Evolutionary conservation across 768 basidiomycete species (phyloP).

Genomic region (Boletus fagicola): DNA sequence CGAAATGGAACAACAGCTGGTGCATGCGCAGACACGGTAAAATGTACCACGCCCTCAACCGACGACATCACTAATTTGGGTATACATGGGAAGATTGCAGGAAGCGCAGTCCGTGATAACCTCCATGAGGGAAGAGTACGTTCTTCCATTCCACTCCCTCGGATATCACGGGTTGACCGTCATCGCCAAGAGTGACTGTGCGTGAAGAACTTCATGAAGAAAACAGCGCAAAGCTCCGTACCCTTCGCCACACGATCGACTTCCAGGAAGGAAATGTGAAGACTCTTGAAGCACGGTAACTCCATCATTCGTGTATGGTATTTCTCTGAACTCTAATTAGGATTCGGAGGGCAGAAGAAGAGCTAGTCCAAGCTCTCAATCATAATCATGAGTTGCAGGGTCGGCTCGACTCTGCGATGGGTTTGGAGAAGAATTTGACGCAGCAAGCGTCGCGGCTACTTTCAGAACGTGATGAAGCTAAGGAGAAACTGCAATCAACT

Average conservation of each 20-base stretch:
- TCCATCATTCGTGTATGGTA: neutral
- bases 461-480: conserved; percentile 26
- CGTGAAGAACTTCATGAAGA: conserved; percentile 26
- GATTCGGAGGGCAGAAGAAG: conserved; percentile 20
- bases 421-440: conserved; percentile 23
- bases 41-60: neutral
- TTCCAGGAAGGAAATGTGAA: conserved; percentile 32
- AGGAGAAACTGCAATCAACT: conserved; percentile 9
- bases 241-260: conserved; percentile 30
- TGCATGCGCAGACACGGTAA: conserved; percentile 25
- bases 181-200: conserved; percentile 22
- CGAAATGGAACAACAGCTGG: conserved; percentile 30
- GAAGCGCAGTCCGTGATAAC: conserved; percentile 26
- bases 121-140: conserved; percentile 33
- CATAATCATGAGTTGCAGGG: conserved; percentile 28
- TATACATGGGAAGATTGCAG: conserved; percentile 21
- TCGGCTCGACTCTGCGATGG: conserved; percentile 26
- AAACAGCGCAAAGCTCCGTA: conserved; percentile 25
- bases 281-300: conserved; percentile 28
- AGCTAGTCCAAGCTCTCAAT: conserved; percentile 17
- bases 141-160: conserved; percentile 22
- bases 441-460: conserved; percentile 27
- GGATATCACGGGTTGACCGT: conserved; percentile 12
- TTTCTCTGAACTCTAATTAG: conserved; percentile 19
- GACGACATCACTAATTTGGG: conserved; percentile 12